Percentiles rank a stretch among this genome's conserved stretches.
Conservation (phyloP, 495 filamentous ascomycete species). For the Coniosporium apollinis region DNA sequence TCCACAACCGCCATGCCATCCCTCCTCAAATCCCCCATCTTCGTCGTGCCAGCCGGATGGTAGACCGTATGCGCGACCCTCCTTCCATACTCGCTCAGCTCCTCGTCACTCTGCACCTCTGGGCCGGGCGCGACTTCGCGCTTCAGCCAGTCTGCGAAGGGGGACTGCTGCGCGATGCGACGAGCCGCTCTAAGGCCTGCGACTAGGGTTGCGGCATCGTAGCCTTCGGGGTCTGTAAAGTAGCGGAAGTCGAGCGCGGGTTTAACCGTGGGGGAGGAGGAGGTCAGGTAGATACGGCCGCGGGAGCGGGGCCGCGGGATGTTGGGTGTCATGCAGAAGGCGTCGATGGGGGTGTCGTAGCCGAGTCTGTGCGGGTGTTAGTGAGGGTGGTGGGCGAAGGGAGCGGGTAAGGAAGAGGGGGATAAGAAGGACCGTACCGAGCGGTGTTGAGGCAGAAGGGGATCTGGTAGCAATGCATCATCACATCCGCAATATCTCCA, state of each 20-base stretch:
- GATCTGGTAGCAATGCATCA: slow-evolving; percentile 90
- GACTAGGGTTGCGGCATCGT: slow-evolving; percentile 70
- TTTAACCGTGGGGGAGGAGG: slow-evolving; percentile 52
- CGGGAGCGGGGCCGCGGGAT: slow-evolving; percentile 66
- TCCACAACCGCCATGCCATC: slow-evolving; percentile 55
- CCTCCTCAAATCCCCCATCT: slow-evolving; percentile 54
- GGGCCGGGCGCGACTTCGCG: slow-evolving; percentile 65
- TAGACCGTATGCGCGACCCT: slow-evolving; percentile 71
- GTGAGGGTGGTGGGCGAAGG: not conserved
- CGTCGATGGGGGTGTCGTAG: slow-evolving; percentile 54
- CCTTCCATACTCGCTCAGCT: slow-evolving; percentile 55
- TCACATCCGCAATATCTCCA: slow-evolving; percentile 56
- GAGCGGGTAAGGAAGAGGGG: slow-evolving; percentile 19
- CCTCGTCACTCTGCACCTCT: slow-evolving; percentile 48
- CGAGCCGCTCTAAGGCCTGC: slow-evolving; percentile 57
- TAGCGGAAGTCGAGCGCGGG: slow-evolving; percentile 76
- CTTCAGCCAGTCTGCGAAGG: slow-evolving; percentile 67
- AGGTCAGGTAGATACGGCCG: slow-evolving; percentile 56
- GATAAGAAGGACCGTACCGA: slow-evolving; percentile 38
- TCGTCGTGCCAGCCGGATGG: slow-evolving; percentile 72
- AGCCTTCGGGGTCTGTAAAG: slow-evolving; percentile 71
- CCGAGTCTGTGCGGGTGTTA: slow-evolving; percentile 36
- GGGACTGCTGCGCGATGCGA: slow-evolving; percentile 47
- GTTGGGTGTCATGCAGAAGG: slow-evolving; percentile 87
- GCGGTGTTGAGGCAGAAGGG: slow-evolving; percentile 44